phyloP scores from a whole-genome alignment of 1,284 basidiomycete species.

The Cutaneotrichosporon mucoides region DNA sequence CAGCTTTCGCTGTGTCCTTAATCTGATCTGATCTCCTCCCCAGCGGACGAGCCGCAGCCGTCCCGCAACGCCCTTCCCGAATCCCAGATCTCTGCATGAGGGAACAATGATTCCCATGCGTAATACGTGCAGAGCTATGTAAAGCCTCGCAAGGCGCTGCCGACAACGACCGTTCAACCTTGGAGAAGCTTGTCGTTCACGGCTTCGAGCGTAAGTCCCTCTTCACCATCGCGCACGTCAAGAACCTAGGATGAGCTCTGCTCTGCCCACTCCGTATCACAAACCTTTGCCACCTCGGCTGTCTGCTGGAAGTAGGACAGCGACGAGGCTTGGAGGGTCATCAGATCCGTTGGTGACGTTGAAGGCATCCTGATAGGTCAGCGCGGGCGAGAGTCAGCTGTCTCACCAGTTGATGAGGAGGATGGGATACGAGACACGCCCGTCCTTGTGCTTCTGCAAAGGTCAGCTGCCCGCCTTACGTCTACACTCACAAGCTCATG shows the following conservation, averaged over 20 bases:
- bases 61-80: too few species aligned
- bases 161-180: background rate
- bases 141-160: background rate
- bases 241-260: conserved; percentile 53
- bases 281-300: conserved; percentile 47
- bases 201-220: conserved; percentile 66
- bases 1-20: too few species aligned
- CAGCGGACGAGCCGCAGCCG: too few species aligned
- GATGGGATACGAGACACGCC: conserved; percentile 76
- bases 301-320: conserved; percentile 72
- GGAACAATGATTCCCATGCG: too few species aligned
- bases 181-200: conserved; percentile 62
- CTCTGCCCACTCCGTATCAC: background rate
- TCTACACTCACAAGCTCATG: conserved; percentile 60
- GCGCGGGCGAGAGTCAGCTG: background rate
- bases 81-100: too few species aligned
- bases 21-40: too few species aligned
- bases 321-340: conserved; percentile 79
- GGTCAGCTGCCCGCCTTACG: background rate
- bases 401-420: conserved; percentile 75
- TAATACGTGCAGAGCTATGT: background rate
- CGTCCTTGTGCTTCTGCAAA: conserved; percentile 64
- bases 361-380: conserved; percentile 54
- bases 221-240: conserved; percentile 73
- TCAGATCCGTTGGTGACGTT: conserved; percentile 66